These are phyloP conservation scores for Cornus kousa DNA, from an alignment of 148 eudicot genomes.

Conservation along the genomic window DNA sequence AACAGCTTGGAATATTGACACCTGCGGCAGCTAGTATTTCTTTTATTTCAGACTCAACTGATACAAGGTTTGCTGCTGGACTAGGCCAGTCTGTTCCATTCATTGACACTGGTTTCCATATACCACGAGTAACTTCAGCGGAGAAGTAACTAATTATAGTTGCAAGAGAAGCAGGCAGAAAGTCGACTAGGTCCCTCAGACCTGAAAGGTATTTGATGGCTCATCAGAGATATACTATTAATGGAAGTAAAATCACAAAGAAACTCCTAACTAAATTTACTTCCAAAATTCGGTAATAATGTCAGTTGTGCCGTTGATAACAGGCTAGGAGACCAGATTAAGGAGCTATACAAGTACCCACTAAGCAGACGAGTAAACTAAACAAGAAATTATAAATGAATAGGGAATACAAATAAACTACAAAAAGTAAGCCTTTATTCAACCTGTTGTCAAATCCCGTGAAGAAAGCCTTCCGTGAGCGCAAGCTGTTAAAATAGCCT, in stretches of 20 bases:
- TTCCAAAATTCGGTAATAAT: neutral
- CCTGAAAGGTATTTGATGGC: conserved; percentile 22
- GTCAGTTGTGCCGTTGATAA: too few species aligned
- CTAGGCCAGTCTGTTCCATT: conserved; percentile 44
- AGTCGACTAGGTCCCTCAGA: conserved; percentile 37
- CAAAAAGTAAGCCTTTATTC: neutral
- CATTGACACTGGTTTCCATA: conserved; percentile 38
- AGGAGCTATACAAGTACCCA: neutral
- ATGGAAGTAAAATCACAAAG: neutral
- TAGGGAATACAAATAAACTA: neutral
- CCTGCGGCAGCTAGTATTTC: conserved; percentile 34
- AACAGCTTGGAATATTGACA: conserved; percentile 26
- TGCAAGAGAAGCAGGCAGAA: conserved; percentile 42
- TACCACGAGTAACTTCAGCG: conserved; percentile 41
- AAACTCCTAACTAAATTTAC: neutral
- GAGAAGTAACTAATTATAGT: conserved; percentile 36
- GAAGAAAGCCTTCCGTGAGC: conserved; percentile 33
- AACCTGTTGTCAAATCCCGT: conserved; percentile 26
- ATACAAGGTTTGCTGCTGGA: conserved; percentile 31
- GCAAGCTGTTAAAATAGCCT: conserved; percentile 29
- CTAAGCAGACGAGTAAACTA: neutral
- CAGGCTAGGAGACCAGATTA: too few species aligned
- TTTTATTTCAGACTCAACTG: conserved; percentile 31
- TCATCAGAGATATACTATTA: conserved; percentile 10
- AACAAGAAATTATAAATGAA: neutral